Base-by-base conservation (phyloP, 1,139 yeast species). In the Hyphopichia fennica region DNA sequence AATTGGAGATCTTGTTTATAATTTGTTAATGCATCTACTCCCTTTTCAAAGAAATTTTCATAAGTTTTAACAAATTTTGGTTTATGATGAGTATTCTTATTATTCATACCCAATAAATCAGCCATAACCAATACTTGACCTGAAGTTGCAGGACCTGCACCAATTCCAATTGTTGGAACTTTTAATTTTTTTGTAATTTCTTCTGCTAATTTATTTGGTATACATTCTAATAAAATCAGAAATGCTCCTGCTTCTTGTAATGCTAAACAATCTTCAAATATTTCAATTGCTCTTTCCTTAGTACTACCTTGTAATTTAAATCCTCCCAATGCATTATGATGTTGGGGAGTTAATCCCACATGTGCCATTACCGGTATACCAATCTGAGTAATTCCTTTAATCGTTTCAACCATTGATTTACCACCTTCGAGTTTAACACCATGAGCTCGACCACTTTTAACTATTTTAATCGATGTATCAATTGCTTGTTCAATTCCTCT, bases 331-430 rank as follows among this genome's bases (percentile, higher is more conserved):
- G 88, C 62, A 49, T 88, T 81, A 49, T 83, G 84, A 39, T 88
- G 75, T 60, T 93, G 99, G 1, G 99, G 99, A 7, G 96, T 88
- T 34, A 93, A 70, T 0, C 99, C 99, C 28, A 88, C 80, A 62
- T 93, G 99, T 2, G 95, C 98, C 71, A 90, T 77, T 1, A 91
- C 91, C 0, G 97, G 96, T 17, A 93, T 84, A 1, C 98, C 98
- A 31, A 84, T 72, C 9, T 70, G 61, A 0, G 82, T 73, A 22
- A 88, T 64, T 44, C 71, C 72, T 40, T 62, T 52, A 23, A 88
- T 76, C 1, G 68, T 63, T 3, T 65, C 60, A 4, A 63, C 53
- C 4, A 81, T 75, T 40, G 81, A 74, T 47, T 80, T 82, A 29
- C 95, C 95, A 8, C 96, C 96, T 65, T 93, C 99, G n/a, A 93